Conservation (phyloP, 176 grass and related monocot species). For the Saccharum officinarum region DNA sequence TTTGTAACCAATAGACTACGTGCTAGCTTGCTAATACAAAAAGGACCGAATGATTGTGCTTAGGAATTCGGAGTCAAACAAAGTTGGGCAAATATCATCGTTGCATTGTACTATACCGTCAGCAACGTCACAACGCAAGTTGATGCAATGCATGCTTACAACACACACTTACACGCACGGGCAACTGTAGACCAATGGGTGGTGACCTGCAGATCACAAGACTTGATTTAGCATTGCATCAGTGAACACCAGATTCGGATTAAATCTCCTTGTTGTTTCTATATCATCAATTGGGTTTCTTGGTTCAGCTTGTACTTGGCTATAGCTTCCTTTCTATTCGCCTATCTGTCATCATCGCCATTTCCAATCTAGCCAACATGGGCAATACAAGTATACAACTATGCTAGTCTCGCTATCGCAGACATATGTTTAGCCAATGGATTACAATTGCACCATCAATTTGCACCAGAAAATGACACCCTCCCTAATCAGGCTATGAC, state of each 20-base stretch:
- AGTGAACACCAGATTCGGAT: neutral
- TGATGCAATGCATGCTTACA: neutral
- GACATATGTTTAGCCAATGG: neutral
- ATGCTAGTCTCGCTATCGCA: neutral
- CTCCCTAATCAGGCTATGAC: too few relatives aligned
- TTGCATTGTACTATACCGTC: too few relatives aligned
- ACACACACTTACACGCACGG: too few relatives aligned
- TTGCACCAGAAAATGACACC: neutral
- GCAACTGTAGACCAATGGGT: neutral
- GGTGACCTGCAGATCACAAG: neutral
- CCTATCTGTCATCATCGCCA: neutral
- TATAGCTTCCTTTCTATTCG: neutral
- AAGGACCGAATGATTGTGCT: neutral
- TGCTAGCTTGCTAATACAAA: too few relatives aligned
- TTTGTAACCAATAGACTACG: too few relatives aligned
- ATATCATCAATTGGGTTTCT: neutral
- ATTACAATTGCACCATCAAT: neutral
- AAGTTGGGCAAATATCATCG: neutral
- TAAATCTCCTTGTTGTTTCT: neutral
- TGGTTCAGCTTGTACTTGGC: neutral
- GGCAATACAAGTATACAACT: neutral
- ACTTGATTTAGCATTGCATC: neutral
- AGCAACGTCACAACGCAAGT: neutral
- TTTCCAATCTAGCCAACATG: neutral
- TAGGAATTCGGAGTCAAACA: neutral